Evolutionary conservation across 306 rosid species (phyloP), one percentile per base, ranked within the genome.

Genomic region (Pyrus betulifolia): DNA sequence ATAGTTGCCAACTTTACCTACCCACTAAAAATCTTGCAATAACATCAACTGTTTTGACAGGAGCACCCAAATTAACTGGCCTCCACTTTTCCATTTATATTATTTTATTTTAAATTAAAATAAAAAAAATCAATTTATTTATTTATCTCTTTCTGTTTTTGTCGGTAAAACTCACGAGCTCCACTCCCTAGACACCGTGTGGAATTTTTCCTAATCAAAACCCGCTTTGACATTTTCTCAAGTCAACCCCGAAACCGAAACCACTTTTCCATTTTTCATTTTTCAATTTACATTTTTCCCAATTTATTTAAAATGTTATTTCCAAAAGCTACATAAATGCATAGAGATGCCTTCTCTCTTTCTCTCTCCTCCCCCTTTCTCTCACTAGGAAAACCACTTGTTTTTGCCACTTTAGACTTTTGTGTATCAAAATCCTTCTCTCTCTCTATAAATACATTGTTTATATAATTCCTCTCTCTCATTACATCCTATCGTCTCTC

Each of bases 81-180:
- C 12, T 61, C 79, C 83, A 35, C 61, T 42, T 44, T 76, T 52
- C 38, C 44, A 51, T 51, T 21, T 58, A 58, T 58, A 11, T 3
- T 25, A 6, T 52, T 49, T 33, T 6, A 54, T 42, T 28, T 38
- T 1, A 35, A 6, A 3, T 55, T 12, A 12, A 27, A 27, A n/a
- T 2, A 35, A 2, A 23, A 23, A 23, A 11, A 57, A 55, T 42
- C 12, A 15, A 62, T 23, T 12, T 23, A 49, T 17, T 38, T 38
- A 38, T 38, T 46, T 23, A 45, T 60, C 35, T 60, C 52, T 35
- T 12, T 45, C 68, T 59, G 74, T 42, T 76, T 79, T 80, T 84
- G 90, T 87, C 86, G 87, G 88, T 75, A 87, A 33, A 83, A 63
- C 83, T 78, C 81, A 72, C 86, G 81, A 83, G 86, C 72, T 35